phyloP scores from a whole-genome alignment of 2,329 filamentous ascomycete genomes.

The Furcasterigmium furcatum region DNA sequence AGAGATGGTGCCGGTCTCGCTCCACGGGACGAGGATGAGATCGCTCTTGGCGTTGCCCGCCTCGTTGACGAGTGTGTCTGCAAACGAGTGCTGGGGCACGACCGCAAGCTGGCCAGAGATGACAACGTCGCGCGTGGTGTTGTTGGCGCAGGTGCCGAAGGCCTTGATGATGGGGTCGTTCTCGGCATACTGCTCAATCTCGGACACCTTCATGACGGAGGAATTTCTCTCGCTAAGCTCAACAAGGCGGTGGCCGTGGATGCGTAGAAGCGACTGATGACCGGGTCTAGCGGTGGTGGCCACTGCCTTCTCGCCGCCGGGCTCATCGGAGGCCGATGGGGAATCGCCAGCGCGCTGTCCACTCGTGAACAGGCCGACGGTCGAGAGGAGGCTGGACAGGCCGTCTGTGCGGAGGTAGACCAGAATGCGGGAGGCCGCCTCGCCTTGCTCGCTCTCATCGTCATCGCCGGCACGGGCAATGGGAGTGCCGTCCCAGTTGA shows the following conservation, averaged over 20 bases:
- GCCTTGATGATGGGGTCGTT: constrained; percentile 78
- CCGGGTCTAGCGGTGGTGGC: constrained; percentile 5
- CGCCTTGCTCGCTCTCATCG: constrained; percentile 14
- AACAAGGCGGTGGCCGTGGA: constrained; percentile 73
- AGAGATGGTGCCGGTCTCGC: constrained; percentile 66
- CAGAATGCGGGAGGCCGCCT: constrained; percentile 14
- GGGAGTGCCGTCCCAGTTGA: constrained; percentile 69
- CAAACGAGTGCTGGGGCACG: constrained; percentile 66
- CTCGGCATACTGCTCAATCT: constrained; percentile 62
- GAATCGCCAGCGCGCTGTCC: constrained; percentile 2
- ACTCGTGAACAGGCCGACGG: constrained; percentile 69
- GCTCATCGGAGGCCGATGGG: constrained; percentile 12
- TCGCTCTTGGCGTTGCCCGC: constrained; percentile 63
- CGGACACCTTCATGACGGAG: constrained; percentile 80
- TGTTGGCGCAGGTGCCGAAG: constrained; percentile 56
- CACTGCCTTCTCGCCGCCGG: constrained; percentile 9
- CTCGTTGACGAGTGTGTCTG: constrained; percentile 64
- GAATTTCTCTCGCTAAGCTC: constrained; percentile 81
- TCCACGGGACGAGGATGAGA: constrained; percentile 76
- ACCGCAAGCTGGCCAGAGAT: constrained; percentile 72
- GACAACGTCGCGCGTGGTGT: constrained; percentile 62
- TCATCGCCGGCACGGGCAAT: constrained; percentile 23
- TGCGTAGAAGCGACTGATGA: constrained; percentile 58
- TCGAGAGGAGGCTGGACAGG: constrained; percentile 82
- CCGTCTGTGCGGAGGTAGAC: constrained; percentile 70